A percentile compares a stretch with the other conserved stretches of the same genome.
Conservation (phyloP, 805 yeast genomes). For the Sugiyamaella mastotermitis region DNA sequence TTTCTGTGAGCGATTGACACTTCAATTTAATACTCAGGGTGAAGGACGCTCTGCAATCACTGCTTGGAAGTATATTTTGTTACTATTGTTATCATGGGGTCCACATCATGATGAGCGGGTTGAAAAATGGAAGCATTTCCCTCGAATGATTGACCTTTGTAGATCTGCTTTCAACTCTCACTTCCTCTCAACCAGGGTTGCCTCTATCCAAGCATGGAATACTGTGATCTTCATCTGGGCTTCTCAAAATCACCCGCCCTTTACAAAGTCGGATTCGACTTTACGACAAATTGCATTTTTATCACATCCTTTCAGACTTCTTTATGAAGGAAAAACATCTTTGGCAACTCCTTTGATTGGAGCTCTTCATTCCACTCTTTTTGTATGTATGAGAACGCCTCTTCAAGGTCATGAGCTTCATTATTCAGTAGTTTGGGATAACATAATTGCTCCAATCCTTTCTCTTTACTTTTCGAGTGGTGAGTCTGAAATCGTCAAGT, state of each 20-base stretch:
- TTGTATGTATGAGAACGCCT: conserved; percentile 2
- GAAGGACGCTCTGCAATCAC: conserved; percentile 14
- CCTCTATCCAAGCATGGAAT: conserved; percentile 18
- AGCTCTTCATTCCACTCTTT: conserved; percentile 5
- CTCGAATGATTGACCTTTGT: conserved; percentile 12
- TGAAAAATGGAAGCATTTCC: conserved; percentile 14
- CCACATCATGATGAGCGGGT: conserved; percentile 11
- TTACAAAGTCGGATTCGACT: not conserved
- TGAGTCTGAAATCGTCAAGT: not conserved
- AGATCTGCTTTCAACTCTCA: conserved; percentile 13
- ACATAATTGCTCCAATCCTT: conserved; percentile 4
- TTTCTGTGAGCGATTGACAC: conserved; percentile 4
- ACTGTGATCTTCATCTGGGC: conserved; percentile 16
- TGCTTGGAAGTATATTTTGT: conserved; percentile 14
- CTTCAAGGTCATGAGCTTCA: not conserved
- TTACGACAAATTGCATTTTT: conserved; percentile 6
- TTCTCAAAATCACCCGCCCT: conserved; percentile 5
- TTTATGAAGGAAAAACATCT: conserved; percentile 11
- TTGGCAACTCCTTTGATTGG: conserved; percentile 8
- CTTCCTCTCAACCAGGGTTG: conserved; percentile 11
- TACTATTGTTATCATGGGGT: conserved; percentile 12
- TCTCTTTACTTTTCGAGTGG: conserved; percentile 1
- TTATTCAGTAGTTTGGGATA: conserved; percentile 6
- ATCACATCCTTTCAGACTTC: conserved; percentile 13
- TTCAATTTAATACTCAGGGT: conserved; percentile 4